A percentile compares a stretch with the other conserved stretches of the same genome.
Conservation (phyloP, 805 yeast genomes). For the Wickerhamiella spandovensis region DNA sequence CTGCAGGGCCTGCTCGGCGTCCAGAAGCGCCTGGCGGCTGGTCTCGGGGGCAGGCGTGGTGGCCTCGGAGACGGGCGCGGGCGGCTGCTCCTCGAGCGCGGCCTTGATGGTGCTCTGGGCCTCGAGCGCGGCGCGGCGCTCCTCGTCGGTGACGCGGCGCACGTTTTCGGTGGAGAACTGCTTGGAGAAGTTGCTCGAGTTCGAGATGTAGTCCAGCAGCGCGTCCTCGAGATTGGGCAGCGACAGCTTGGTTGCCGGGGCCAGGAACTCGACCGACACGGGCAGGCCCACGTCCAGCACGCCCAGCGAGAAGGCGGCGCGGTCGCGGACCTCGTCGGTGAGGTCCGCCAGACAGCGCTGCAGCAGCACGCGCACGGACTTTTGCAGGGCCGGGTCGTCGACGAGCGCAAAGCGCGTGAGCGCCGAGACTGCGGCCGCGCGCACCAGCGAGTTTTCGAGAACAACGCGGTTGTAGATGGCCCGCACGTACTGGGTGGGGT, state of each 20-base stretch:
- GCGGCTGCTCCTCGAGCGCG: constrained; percentile 5
- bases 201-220: constrained; percentile 54
- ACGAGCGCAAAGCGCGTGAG: constrained; percentile 79
- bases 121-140: constrained; percentile 12
- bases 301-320: constrained; percentile 77
- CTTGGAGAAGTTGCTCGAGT: constrained; percentile 29
- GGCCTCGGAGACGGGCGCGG: constrained; percentile 4
- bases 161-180: constrained; percentile 64
- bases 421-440: constrained; percentile 92
- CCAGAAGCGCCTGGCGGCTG: not conserved
- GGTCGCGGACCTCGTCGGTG: constrained; percentile 96
- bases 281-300: constrained; percentile 32
- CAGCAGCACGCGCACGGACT: constrained; percentile 61
- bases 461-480: constrained; percentile 95
- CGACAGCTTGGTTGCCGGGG: constrained; percentile 48
- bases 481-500: constrained; percentile 84
- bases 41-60: constrained; percentile 12
- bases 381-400: constrained; percentile 48
- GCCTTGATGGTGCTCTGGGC: constrained; percentile 1
- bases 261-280: constrained; percentile 36
- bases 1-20: constrained; percentile 55
- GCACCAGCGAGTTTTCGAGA: constrained; percentile 83
- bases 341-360: constrained; percentile 73
- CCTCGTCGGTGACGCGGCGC: constrained; percentile 34
- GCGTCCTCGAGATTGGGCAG: constrained; percentile 66